These are phyloP conservation scores for Camellia oleifera DNA, from an alignment of 179 eudicot species.

Conservation along the genomic window DNA sequence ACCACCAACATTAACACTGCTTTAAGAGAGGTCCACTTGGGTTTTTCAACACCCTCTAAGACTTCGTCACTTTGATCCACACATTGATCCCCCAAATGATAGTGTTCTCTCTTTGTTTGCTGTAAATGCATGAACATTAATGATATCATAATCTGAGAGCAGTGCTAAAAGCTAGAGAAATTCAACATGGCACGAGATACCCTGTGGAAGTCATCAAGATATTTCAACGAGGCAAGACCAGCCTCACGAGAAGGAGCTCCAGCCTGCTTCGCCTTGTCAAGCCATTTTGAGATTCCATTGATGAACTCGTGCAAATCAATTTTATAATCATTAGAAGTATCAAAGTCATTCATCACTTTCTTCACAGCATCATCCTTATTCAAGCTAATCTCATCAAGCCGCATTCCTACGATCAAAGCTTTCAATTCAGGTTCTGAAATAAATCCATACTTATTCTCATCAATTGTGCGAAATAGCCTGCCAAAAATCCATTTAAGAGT, in stretches of 20 bases:
- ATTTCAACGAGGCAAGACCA: slow-evolving; percentile 39
- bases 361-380: slow-evolving; percentile 26
- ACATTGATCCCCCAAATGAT: slow-evolving; percentile 23
- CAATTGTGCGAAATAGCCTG: slow-evolving; percentile 42
- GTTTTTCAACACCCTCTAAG: slow-evolving; percentile 46
- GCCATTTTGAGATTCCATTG: slow-evolving; percentile 40
- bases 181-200: slow-evolving; percentile 30
- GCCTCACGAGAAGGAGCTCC: slow-evolving; percentile 12
- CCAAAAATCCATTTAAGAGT: not conserved
- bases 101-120: slow-evolving; percentile 41
- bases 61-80: slow-evolving; percentile 34
- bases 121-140: slow-evolving; percentile 8
- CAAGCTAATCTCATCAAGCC: slow-evolving; percentile 24
- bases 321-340: slow-evolving; percentile 27
- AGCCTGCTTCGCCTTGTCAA: slow-evolving; percentile 30
- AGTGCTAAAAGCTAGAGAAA: not conserved
- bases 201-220: slow-evolving; percentile 43
- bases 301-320: slow-evolving; percentile 32
- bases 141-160: not conserved
- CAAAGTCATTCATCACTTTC: slow-evolving; percentile 41
- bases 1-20: slow-evolving; percentile 51
- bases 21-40: slow-evolving; percentile 32
- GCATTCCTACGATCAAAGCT: slow-evolving; percentile 46
- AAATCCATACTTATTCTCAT: slow-evolving; percentile 27
- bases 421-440: slow-evolving; percentile 42